Evolutionary conservation across 148 eudicot genomes (phyloP).

Genomic region (Heliamphora exappendiculata): DNA sequence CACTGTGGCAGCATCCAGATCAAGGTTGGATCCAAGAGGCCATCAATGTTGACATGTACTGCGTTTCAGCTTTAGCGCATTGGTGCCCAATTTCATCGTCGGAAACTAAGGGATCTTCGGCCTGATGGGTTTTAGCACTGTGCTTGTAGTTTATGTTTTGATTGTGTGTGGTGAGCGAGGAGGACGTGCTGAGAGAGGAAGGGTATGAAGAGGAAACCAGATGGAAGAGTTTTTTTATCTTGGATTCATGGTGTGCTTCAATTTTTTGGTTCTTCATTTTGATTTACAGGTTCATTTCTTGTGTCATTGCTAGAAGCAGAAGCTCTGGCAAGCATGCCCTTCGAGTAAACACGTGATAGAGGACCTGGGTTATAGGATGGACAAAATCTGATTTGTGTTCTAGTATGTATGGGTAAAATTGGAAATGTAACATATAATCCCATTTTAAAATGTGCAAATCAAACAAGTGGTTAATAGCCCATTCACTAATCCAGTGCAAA

Average conservation of each 20-base stretch:
- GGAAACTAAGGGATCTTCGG: conserved; percentile 89
- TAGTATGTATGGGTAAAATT: too few species aligned
- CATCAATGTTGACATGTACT: too few species aligned
- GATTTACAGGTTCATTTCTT: conserved; percentile 78
- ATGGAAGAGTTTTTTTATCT: conserved; percentile 79
- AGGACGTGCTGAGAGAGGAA: conserved; percentile 72
- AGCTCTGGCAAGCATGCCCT: conserved; percentile 55
- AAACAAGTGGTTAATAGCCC: too few species aligned
- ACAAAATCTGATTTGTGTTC: not conserved
- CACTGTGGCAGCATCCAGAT: too few species aligned
- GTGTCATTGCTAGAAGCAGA: conserved; percentile 75
- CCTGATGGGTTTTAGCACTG: conserved; percentile 76
- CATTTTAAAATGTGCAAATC: too few species aligned
- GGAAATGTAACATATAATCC: too few species aligned
- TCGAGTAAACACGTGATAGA: conserved; percentile 20
- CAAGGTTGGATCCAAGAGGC: too few species aligned
- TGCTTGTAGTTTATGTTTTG: conserved; percentile 74
- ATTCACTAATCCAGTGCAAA: too few species aligned
- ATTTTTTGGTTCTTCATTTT: conserved; percentile 68
- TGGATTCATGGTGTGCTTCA: too few species aligned
- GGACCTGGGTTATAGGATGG: not conserved
- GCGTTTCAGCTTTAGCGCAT: conserved; percentile 80
- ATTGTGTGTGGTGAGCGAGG: conserved; percentile 53
- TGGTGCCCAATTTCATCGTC: conserved; percentile 87
- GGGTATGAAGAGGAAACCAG: conserved; percentile 63